Evolutionary conservation across 2,329 filamentous ascomycete genomes (phyloP).

Genomic region (Colletotrichum noveboracense): DNA sequence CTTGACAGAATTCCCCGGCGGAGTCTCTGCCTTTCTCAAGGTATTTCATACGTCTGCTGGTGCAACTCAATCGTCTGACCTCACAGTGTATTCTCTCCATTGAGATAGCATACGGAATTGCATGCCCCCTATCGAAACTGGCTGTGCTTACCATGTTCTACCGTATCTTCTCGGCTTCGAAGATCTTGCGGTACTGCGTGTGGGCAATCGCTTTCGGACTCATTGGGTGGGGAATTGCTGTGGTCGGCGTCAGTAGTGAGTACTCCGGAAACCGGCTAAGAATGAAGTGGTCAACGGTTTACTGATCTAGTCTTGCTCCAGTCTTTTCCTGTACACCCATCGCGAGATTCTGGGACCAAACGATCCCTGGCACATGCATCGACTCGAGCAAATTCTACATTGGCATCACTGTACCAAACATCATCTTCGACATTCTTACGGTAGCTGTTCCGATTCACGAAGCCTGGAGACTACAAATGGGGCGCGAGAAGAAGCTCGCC

Average conservation of each 20-base stretch:
- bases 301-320: not conserved
- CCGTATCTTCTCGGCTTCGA: constrained; percentile 1
- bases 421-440: not conserved
- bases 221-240: not conserved
- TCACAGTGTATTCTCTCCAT: not conserved
- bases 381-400: not conserved
- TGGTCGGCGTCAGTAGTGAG: not conserved
- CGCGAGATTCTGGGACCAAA: not conserved
- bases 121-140: not conserved
- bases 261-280: not conserved
- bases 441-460: not conserved
- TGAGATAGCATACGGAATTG: not conserved
- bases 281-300: not conserved
- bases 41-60: not conserved
- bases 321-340: not conserved
- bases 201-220: not conserved
- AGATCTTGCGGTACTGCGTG: not conserved
- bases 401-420: not conserved
- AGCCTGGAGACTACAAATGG: not conserved
- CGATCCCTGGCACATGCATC: not conserved
- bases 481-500: not conserved
- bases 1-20: not conserved
- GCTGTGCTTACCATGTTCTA: not conserved
- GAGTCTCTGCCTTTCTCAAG: not conserved
- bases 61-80: not conserved